Conservation (phyloP, 129 eudicot genomes). For the Scalesia atractyloides region DNA sequence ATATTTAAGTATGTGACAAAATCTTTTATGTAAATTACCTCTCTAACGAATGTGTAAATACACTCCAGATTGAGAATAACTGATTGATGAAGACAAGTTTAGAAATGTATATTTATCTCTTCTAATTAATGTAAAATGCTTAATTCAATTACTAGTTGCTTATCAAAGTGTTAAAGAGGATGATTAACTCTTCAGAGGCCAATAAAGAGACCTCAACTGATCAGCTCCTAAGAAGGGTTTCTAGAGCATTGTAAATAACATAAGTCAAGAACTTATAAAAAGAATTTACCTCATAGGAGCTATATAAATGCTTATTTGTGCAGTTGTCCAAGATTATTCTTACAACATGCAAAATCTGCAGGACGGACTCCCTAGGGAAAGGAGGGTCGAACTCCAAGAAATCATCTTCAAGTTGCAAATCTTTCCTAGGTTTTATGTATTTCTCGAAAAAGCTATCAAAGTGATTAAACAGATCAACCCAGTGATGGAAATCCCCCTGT, state of each 20-base stretch:
- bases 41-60: neutral
- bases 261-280: neutral
- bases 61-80: slow-evolving; percentile 1
- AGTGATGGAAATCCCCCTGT: slow-evolving; percentile 98
- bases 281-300: slow-evolving; percentile 86
- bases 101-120: slow-evolving; percentile 9
- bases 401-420: slow-evolving; percentile 77
- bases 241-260: neutral
- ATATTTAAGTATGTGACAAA: no score
- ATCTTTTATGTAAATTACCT: no score
- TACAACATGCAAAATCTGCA: slow-evolving; percentile 92
- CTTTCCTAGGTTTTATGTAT: slow-evolving; percentile 85
- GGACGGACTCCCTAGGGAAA: slow-evolving; percentile 88
- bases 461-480: slow-evolving; percentile 94
- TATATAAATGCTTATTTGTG: slow-evolving; percentile 86
- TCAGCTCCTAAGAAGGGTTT: neutral
- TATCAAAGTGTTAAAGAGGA: neutral
- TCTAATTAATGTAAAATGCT: neutral
- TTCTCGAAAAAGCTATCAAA: slow-evolving; percentile 89
- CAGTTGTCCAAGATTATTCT: slow-evolving; percentile 87
- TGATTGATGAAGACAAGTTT: neutral
- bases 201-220: no score
- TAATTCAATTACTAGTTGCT: neutral
- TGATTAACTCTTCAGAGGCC: no score
- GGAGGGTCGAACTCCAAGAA: slow-evolving; percentile 81